Conservation (phyloP, 2,329 filamentous ascomycete species). For the Trichoderma lentiforme region DNA sequence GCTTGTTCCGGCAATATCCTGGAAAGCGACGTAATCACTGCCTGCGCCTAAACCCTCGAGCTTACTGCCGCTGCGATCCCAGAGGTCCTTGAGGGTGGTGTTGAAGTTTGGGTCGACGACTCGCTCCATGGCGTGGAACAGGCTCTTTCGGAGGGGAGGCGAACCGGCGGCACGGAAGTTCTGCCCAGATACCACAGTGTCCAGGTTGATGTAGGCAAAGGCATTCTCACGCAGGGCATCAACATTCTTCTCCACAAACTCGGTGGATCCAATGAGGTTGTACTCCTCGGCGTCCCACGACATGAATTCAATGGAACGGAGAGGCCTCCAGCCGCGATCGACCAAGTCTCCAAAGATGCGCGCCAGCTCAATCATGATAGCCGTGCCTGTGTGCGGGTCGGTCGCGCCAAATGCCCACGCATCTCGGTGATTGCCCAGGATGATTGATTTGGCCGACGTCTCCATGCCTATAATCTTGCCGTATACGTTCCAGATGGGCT, state of each 20-base stretch:
- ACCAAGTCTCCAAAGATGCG: conserved; percentile 79
- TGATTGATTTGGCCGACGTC: conserved; percentile 75
- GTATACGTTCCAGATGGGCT: conserved; percentile 90
- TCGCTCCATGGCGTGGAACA: conserved; percentile 70
- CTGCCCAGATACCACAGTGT: conserved; percentile 72
- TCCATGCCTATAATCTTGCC: conserved; percentile 82
- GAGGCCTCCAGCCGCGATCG: conserved; percentile 77
- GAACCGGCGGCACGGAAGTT: conserved; percentile 76
- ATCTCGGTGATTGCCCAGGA: conserved; percentile 92
- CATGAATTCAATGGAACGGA: conserved; percentile 94
- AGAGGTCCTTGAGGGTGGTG: conserved; percentile 68
- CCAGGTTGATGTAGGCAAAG: conserved; percentile 88
- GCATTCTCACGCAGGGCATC: conserved; percentile 69
- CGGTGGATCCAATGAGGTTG: conserved; percentile 89
- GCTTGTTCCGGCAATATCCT: conserved; percentile 83
- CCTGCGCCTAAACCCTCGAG: conserved; percentile 69
- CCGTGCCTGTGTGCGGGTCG: conserved; percentile 83
- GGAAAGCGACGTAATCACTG: conserved; percentile 86
- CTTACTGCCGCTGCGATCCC: conserved; percentile 61
- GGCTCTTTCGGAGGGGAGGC: conserved; percentile 70
- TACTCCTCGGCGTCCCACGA: conserved; percentile 96
- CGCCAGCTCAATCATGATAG: conserved; percentile 84
- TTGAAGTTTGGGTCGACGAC: conserved; percentile 71
- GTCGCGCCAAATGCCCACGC: conserved; percentile 86
- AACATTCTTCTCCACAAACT: conserved; percentile 85